A percentile compares a stretch with the other conserved stretches of the same genome.
Conservation (phyloP, 345 rosid species). For the Pistacia integerrima region DNA sequence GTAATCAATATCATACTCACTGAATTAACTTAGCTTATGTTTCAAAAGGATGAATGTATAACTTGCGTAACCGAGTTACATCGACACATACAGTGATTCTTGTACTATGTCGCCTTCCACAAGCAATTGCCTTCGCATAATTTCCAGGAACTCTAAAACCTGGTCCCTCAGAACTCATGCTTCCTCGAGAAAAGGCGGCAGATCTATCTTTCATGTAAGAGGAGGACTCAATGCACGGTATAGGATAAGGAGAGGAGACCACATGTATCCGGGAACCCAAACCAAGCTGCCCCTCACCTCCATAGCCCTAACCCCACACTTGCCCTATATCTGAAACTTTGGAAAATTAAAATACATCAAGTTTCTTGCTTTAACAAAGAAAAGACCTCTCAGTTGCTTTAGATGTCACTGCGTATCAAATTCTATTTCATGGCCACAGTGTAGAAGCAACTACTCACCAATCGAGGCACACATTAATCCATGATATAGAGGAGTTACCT, state of each 20-base stretch:
- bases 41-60: no score
- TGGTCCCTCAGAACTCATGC: conserved; percentile 57
- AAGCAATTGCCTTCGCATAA: conserved; percentile 49
- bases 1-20: no score
- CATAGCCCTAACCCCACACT: conserved; percentile 99
- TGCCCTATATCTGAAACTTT: conserved; percentile 84
- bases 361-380: conserved; percentile 16
- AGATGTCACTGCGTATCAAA: no score
- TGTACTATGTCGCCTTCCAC: no score
- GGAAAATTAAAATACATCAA: conserved; percentile 40
- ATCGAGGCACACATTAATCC: conserved; percentile 11
- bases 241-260: conserved; percentile 94
- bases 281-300: conserved; percentile 99
- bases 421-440: no score
- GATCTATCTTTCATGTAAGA: conserved; percentile 59
- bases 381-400: no score
- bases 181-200: conserved; percentile 45
- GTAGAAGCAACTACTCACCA: no score
- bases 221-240: conserved; percentile 71
- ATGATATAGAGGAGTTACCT: conserved; percentile 44
- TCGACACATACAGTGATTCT: no score
- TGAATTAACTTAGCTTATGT: no score
- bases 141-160: conserved; percentile 70
- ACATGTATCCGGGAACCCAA: conserved; percentile 85
- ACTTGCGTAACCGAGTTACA: no score